These are phyloP conservation scores for Scutellaria baicalensis DNA, from an alignment of 257 asterid species.

Conservation along the genomic window DNA sequence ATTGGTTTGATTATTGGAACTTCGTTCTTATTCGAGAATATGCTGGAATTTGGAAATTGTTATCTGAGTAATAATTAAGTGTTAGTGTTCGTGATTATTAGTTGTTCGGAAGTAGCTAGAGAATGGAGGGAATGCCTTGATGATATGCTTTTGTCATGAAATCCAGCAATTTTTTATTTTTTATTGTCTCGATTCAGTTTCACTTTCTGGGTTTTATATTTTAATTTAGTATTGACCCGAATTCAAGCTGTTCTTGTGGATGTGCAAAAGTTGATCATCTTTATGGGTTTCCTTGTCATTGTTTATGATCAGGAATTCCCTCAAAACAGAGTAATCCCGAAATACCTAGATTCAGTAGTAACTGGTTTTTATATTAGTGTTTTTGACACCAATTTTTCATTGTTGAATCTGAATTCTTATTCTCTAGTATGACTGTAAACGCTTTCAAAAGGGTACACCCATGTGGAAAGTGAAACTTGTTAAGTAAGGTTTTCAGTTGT, in stretches of 20 bases:
- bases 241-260: not conserved
- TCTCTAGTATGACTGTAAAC: not conserved
- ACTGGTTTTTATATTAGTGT: not conserved
- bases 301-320: not conserved
- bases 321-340: not conserved
- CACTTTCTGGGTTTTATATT: not conserved
- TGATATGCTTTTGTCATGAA: not conserved
- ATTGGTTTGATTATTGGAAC: not conserved
- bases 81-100: too few relatives aligned
- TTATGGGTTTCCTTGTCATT: not conserved
- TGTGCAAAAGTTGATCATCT: not conserved
- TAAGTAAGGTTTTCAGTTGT: not conserved
- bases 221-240: too few relatives aligned
- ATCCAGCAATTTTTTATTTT: not conserved
- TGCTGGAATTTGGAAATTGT: not conserved
- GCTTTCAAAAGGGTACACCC: too few relatives aligned
- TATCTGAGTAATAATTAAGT: not conserved
- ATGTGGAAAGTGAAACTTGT: not conserved
- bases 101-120: too few relatives aligned
- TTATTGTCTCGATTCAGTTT: not conserved
- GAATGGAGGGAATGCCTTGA: not conserved
- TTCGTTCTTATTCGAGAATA: not conserved
- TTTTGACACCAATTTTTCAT: too few relatives aligned
- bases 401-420: not conserved
- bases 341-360: not conserved